Evolutionary conservation across 2,329 filamentous ascomycete genomes (phyloP), one percentile per base, ranked within the genome.

Genomic region (Fusarium algeriense): DNA sequence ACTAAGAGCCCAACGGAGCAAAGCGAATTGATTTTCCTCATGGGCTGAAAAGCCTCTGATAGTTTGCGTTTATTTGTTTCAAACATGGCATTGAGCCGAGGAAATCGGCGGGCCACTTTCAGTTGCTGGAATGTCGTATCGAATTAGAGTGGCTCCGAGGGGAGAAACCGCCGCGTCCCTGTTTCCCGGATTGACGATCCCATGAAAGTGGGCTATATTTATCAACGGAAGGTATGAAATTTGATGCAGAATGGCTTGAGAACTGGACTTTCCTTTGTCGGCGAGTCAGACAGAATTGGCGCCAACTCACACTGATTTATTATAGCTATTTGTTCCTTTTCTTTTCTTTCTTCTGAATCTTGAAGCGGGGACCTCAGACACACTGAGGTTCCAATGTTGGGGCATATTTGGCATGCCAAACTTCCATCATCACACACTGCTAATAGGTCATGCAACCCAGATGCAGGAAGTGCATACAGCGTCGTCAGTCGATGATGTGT

Each of bases 91-190:
- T 50, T 54, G 61, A 60, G 69, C 55, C 43, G 20, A 23, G 37
- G 23, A 40, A 62, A 52, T 67, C 56, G 49, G 56, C 46, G 71
- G 53, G 45, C 43, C 63, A 62, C 17, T 38, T 38, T 38, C 20
- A 34, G 61, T 45, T 66, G 52, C 58, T 74, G 68, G 72, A 75
- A 76, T 76, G 72, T 67, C 64, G 66, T 58, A 73, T 73, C 52
- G 41, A 68, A 60, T 52, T 48, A 76, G 43, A 52, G 37, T 54
- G 50, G 59, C 49, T 44, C 49, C 32, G 60, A 50, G 46, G 10
- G 32, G 32, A 50, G 46, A 40, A 40, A 46, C 37, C 12, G 32
- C 26, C 32, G 32, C 35, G 60, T 60, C 48, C 52, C 55, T 65
- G 60, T 69, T 69, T 50, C 40, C 53, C 44, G 44, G 55, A n/a